phyloP scores from a whole-genome alignment of 768 basidiomycete species.

The Calocybe gangraenosa region DNA sequence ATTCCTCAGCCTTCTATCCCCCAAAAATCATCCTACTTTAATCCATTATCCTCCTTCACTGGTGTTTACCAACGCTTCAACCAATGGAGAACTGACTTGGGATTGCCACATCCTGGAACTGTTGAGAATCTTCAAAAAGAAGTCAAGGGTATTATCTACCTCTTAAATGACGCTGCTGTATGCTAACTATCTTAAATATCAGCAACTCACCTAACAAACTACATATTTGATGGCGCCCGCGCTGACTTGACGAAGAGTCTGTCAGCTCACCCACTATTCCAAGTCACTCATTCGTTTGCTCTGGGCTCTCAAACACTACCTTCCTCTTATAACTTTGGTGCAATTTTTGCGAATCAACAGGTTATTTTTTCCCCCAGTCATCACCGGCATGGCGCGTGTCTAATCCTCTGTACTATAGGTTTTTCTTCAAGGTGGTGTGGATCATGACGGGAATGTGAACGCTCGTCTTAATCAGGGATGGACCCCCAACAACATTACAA shows the following conservation, averaged over 20 bases:
- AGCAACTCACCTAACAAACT: slow-evolving; percentile 93
- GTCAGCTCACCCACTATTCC: slow-evolving; percentile 93
- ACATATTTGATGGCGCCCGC: slow-evolving; percentile 94
- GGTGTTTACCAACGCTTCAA: slow-evolving; percentile 70
- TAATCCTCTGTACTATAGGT: slow-evolving; percentile 43
- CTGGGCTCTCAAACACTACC: slow-evolving; percentile 82
- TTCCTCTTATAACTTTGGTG: slow-evolving; percentile 92
- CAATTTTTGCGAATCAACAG: slow-evolving; percentile 81
- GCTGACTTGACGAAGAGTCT: slow-evolving; percentile 94
- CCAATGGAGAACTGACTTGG: slow-evolving; percentile 77
- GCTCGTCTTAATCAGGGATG: slow-evolving; percentile 89
- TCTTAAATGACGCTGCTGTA: no score
- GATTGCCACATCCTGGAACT: slow-evolving; percentile 87
- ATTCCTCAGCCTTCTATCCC: slow-evolving; percentile 29
- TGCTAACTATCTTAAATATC: no score
- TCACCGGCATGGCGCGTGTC: slow-evolving; percentile 22
- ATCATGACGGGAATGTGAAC: slow-evolving; percentile 89
- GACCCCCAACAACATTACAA: slow-evolving; percentile 72
- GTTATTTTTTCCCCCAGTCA: slow-evolving; percentile 34
- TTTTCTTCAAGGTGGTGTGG: slow-evolving; percentile 90
- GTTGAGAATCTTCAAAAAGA: slow-evolving; percentile 93
- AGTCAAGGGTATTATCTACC: slow-evolving; percentile 71
- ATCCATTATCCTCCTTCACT: slow-evolving; percentile 55
- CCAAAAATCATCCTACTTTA: slow-evolving; percentile 32
- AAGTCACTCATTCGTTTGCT: slow-evolving; percentile 94